These are phyloP conservation scores for Lasiodiplodia sp. DNA, from an alignment of 2,329 filamentous ascomycete species.

Conservation along the genomic window DNA sequence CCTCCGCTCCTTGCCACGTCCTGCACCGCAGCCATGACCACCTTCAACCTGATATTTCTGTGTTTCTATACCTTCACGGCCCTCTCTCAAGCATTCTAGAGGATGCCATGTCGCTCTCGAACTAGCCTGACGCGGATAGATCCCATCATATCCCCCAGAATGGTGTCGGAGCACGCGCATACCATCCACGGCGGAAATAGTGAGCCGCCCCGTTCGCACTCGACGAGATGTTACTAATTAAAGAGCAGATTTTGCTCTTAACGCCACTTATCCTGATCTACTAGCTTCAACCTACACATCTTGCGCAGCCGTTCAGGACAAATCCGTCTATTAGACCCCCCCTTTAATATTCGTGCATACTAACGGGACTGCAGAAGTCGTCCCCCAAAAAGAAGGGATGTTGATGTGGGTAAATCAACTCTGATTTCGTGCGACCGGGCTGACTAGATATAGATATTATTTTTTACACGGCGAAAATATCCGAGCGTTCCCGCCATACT, in stretches of 20 bases:
- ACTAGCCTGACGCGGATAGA: conserved; percentile 68
- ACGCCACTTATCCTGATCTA: conserved; percentile 68
- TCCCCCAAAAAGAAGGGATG: conserved; percentile 62
- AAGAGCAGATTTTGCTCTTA: conserved; percentile 61
- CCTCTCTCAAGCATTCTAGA: conserved; percentile 69
- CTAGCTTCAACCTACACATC: conserved; percentile 72
- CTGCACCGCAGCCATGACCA: background rate
- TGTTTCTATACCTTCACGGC: conserved; percentile 39
- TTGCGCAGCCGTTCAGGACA: conserved; percentile 70
- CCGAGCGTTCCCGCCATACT: conserved; percentile 72
- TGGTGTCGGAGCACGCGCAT: conserved; percentile 68
- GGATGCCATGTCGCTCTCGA: conserved; percentile 71
- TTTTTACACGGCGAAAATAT: conserved; percentile 75
- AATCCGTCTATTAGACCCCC: conserved; percentile 75
- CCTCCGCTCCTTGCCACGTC: background rate
- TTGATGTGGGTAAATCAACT: conserved; percentile 31
- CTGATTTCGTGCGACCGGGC: conserved; percentile 53
- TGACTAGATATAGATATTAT: conserved; percentile 70
- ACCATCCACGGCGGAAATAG: conserved; percentile 71
- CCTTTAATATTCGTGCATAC: conserved; percentile 71
- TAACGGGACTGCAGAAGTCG: conserved; percentile 69
- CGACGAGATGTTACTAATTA: background rate
- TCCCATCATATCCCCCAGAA: conserved; percentile 70
- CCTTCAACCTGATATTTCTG: background rate
- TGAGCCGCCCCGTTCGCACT: background rate